Evolutionary conservation across 2,329 filamentous ascomycete genomes (phyloP).

Genomic region (Ciborinia camelliae): DNA sequence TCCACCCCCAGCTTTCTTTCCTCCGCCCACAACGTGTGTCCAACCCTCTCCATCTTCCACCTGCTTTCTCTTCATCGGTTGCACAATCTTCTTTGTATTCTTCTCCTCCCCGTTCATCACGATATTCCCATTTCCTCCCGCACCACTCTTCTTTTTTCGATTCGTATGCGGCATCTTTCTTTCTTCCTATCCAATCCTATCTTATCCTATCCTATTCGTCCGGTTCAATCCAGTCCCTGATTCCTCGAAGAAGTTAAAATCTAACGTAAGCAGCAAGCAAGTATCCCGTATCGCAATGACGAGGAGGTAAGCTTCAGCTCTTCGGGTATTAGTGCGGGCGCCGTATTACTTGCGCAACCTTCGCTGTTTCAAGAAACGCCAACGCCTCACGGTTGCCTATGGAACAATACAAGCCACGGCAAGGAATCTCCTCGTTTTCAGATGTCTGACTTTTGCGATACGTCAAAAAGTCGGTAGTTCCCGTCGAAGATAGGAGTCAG

Average conservation of each 20-base stretch:
- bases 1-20: conserved; percentile 17
- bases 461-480: not conserved
- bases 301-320: conserved; percentile 7
- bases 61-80: conserved; percentile 33
- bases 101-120: not conserved
- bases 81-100: conserved; percentile 24
- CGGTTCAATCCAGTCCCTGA: too few species aligned
- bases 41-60: conserved; percentile 37
- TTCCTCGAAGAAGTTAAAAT: not conserved
- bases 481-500: not conserved
- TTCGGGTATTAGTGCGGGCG: not conserved
- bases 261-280: not conserved
- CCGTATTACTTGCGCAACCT: not conserved
- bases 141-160: conserved; percentile 30
- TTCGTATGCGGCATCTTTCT: conserved; percentile 32
- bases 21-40: conserved; percentile 35
- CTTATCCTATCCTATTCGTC: not conserved
- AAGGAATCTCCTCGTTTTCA: not conserved
- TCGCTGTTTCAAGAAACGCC: not conserved
- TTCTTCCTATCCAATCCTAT: not conserved
- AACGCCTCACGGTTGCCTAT: not conserved
- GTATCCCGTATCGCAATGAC: not conserved
- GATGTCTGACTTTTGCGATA: not conserved
- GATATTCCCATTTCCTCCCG: not conserved
- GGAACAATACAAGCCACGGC: not conserved